phyloP scores from a whole-genome alignment of 768 basidiomycete species.

The Naganishia antarctica region DNA sequence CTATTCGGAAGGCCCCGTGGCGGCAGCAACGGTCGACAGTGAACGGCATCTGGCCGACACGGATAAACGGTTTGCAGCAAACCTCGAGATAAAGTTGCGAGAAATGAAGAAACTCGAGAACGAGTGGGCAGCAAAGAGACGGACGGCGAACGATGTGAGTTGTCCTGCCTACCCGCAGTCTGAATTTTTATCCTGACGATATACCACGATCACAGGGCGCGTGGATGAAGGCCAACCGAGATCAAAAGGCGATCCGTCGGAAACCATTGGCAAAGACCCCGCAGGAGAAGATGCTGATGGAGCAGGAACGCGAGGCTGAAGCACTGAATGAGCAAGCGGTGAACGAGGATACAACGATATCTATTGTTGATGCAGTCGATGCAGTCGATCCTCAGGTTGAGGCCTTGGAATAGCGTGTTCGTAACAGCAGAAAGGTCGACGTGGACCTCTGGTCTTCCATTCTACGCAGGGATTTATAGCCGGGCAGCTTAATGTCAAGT shows the following conservation, averaged over 20 bases:
- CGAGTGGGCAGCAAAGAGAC: constrained; percentile 39
- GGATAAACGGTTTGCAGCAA: constrained; percentile 4
- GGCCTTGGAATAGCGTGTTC: neutral
- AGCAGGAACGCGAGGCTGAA: neutral
- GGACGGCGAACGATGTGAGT: constrained; percentile 48
- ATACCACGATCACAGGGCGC: constrained; percentile 35
- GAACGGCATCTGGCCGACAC: neutral
- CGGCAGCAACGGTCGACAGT: neutral
- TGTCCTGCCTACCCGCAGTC: neutral
- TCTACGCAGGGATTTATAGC: no score
- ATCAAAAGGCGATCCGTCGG: constrained; percentile 43
- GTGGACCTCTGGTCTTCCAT: no score
- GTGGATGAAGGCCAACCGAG: constrained; percentile 46
- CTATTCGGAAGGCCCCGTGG: constrained; percentile 34
- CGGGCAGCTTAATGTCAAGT: no score
- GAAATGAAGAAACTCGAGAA: constrained; percentile 42
- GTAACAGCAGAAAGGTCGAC: no score
- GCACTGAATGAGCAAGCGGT: neutral
- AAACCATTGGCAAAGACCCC: constrained; percentile 27
- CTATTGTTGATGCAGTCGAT: neutral
- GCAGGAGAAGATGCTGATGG: constrained; percentile 14
- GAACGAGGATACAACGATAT: neutral
- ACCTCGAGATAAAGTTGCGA: constrained; percentile 27
- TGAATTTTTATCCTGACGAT: neutral
- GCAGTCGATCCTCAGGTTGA: neutral